A percentile compares a stretch with the other conserved stretches of the same genome.
These are phyloP conservation scores for Clonostachys byssicola DNA, from an alignment of 2,329 filamentous ascomycete genomes.

Conservation along the genomic window DNA sequence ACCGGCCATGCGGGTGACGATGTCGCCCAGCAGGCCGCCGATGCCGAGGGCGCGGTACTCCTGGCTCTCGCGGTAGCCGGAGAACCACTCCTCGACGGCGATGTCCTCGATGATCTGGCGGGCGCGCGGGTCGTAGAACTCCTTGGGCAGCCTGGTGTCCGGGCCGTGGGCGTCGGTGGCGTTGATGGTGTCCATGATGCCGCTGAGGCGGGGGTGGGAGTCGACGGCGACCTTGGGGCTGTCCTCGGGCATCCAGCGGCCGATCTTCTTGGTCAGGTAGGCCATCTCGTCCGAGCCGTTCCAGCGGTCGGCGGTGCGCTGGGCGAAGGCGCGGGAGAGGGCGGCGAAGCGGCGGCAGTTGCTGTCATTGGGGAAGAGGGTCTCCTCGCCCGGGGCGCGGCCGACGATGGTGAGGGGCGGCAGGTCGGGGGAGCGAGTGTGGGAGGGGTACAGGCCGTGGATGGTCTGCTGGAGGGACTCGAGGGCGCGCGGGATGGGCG, in stretches of 20 bases:
- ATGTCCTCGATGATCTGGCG: conserved; percentile 69
- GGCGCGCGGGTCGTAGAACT: conserved; percentile 80
- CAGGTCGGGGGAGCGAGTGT: conserved; percentile 39
- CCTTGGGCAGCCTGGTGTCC: conserved; percentile 70
- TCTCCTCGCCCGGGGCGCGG: conserved; percentile 66
- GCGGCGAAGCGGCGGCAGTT: conserved; percentile 70
- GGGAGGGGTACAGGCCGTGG: conserved; percentile 66
- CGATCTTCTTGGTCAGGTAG: conserved; percentile 72
- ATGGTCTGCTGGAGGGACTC: conserved; percentile 76
- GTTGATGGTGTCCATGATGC: conserved; percentile 94
- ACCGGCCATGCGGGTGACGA: conserved; percentile 71
- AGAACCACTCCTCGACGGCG: conserved; percentile 88
- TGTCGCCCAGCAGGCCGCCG: conserved; percentile 77
- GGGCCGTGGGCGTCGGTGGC: conserved; percentile 75
- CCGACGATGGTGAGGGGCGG: conserved; percentile 62
- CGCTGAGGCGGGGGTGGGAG: conserved; percentile 75
- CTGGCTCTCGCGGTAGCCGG: conserved; percentile 74
- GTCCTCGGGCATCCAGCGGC: conserved; percentile 79
- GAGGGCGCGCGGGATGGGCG: conserved; percentile 69
- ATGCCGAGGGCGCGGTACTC: conserved; percentile 92
- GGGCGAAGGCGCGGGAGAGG: conserved; percentile 66
- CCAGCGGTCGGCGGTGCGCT: conserved; percentile 68
- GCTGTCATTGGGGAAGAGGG: conserved; percentile 73
- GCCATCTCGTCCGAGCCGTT: conserved; percentile 77
- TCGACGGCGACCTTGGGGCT: conserved; percentile 73